These are phyloP conservation scores for Vitis rupestris DNA, from an alignment of 164 flowering plant genomes.

Conservation along the genomic window DNA sequence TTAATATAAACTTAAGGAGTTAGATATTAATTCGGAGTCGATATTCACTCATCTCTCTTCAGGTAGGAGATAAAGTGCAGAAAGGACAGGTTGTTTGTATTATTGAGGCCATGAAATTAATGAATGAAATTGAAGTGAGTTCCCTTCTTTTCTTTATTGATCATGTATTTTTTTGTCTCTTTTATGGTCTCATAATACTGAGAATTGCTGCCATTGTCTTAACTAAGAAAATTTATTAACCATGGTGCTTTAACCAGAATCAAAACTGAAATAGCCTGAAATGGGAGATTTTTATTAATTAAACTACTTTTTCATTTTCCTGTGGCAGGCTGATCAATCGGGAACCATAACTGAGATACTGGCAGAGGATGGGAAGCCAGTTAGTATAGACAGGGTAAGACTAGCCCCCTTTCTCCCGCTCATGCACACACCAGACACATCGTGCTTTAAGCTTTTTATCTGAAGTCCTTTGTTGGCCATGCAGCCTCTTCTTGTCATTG, in stretches of 20 bases:
- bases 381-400: slow-evolving; percentile 55
- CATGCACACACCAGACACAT: not conserved
- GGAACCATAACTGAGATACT: slow-evolving; percentile 58
- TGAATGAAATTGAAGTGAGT: slow-evolving; percentile 81
- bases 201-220: not conserved
- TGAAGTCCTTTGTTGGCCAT: slow-evolving; percentile 1
- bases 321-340: slow-evolving; percentile 58
- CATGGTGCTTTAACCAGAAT: no score
- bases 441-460: not conserved
- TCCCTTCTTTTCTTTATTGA: not conserved
- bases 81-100: slow-evolving; percentile 80
- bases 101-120: slow-evolving; percentile 81
- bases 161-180: not conserved
- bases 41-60: slow-evolving; percentile 3
- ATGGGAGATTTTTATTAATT: not conserved
- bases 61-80: slow-evolving; percentile 82
- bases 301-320: not conserved
- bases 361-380: slow-evolving; percentile 60
- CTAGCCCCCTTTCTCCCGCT: slow-evolving; percentile 16
- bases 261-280: not conserved
- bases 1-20: no score
- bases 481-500: slow-evolving; percentile 63
- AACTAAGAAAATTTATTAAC: no score
- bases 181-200: not conserved
- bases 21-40: no score